These are phyloP conservation scores for Schwanniomyces pseudopolymorphus DNA, from an alignment of 805 yeast species.

Conservation along the genomic window DNA sequence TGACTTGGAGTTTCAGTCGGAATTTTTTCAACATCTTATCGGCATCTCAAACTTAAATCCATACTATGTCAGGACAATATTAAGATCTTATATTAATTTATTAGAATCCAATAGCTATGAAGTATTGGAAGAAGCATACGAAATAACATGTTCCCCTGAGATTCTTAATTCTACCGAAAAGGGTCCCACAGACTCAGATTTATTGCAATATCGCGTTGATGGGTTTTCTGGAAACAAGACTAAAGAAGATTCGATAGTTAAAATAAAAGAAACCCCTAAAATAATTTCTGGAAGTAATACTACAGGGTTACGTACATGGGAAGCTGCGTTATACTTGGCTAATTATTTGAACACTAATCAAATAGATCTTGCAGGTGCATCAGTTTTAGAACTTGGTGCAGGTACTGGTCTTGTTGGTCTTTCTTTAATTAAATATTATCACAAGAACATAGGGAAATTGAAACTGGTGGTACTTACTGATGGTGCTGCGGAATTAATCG, in stretches of 20 bases:
- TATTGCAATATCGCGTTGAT: slow-evolving; percentile 32
- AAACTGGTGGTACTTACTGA: slow-evolving; percentile 54
- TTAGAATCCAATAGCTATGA: slow-evolving; percentile 31
- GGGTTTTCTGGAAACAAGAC: slow-evolving; percentile 14
- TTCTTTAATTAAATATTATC: slow-evolving; percentile 30
- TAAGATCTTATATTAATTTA: slow-evolving; percentile 40
- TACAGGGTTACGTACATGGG: slow-evolving; percentile 93
- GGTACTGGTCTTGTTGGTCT: slow-evolving; percentile 86
- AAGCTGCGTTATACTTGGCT: slow-evolving; percentile 73
- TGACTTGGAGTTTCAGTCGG: slow-evolving; percentile 16
- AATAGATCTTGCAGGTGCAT: slow-evolving; percentile 18
- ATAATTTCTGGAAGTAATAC: slow-evolving; percentile 74
- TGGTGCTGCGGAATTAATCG: slow-evolving; percentile 60
- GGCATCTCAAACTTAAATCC: slow-evolving; percentile 40
- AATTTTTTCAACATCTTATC: slow-evolving; percentile 15
- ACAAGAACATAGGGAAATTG: slow-evolving; percentile 11
- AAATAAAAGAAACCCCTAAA: slow-evolving; percentile 59
- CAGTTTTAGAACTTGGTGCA: slow-evolving; percentile 74
- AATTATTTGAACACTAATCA: slow-evolving; percentile 40
- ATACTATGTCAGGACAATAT: slow-evolving; percentile 48
- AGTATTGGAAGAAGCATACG: slow-evolving; percentile 44
- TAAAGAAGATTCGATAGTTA: slow-evolving; percentile 18
- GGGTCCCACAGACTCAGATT: slow-evolving; percentile 38
- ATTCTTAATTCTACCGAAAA: slow-evolving; percentile 32
- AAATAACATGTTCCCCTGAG: slow-evolving; percentile 29